phyloP scores from a whole-genome alignment of 2,329 filamentous ascomycete species.

The Hysterium pulicare region DNA sequence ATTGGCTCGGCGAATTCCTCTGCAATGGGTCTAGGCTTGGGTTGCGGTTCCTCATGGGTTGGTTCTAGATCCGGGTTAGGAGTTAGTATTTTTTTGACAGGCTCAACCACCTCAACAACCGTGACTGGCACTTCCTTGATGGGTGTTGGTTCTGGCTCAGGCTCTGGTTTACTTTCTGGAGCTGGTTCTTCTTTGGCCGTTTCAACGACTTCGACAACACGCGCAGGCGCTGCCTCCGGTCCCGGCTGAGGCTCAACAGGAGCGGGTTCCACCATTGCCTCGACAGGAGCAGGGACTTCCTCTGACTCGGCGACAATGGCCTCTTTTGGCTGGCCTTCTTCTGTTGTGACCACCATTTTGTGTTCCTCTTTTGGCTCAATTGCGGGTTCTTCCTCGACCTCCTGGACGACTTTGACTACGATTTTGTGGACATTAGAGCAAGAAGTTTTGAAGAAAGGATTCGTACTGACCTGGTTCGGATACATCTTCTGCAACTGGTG shows the following conservation, averaged over 20 bases:
- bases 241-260: constrained; percentile 1
- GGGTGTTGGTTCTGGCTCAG: constrained; percentile 3
- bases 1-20: neutral
- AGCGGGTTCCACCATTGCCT: neutral
- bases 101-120: constrained; percentile 7
- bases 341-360: neutral
- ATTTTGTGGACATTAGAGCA: no score
- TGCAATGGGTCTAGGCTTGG: neutral
- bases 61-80: constrained; percentile 7
- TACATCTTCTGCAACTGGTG: neutral
- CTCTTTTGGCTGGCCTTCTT: neutral
- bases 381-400: neutral
- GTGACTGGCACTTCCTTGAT: constrained; percentile 2
- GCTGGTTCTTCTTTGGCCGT: constrained; percentile 6
- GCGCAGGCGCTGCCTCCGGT: constrained; percentile 1
- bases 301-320: neutral
- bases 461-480: no score
- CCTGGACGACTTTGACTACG: neutral
- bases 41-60: neutral
- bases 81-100: no score
- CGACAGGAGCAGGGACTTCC: neutral
- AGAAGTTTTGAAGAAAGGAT: no score
- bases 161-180: constrained; percentile 3
- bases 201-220: neutral
- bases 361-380: no score